phyloP scores from a whole-genome alignment of 192 early-diverging fungal species.

The Coemansia guatemalensis region DNA sequence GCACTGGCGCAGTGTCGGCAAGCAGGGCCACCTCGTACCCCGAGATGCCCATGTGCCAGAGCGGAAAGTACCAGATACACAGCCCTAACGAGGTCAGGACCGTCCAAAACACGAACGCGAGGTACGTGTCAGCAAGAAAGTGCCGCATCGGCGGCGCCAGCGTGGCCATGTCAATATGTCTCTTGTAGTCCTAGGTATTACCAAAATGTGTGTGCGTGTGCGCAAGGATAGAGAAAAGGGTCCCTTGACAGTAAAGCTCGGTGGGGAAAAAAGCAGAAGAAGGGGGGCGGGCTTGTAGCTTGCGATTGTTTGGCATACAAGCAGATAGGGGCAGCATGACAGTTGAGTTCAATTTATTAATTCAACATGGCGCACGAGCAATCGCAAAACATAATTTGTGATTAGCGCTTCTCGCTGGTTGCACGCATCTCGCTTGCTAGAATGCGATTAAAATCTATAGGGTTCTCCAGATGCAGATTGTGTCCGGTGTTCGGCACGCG shows the following conservation, averaged over 20 bases:
- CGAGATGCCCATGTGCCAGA: slow-evolving; percentile 85
- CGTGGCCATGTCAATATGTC: background rate
- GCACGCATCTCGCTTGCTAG: slow-evolving; percentile 58
- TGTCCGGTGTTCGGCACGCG: slow-evolving; percentile 68
- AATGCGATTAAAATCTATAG: slow-evolving; percentile 64
- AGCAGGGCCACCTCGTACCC: slow-evolving; percentile 76
- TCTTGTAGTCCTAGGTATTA: too few species aligned
- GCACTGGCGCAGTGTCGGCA: slow-evolving; percentile 56
- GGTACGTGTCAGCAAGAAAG: slow-evolving; percentile 67
- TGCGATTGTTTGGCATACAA: background rate
- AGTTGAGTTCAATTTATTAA: too few species aligned
- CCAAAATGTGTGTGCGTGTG: too few species aligned
- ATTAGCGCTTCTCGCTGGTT: background rate
- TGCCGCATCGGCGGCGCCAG: slow-evolving; percentile 19
- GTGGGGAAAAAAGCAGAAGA: slow-evolving; percentile 10
- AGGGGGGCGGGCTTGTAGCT: background rate
- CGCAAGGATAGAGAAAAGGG: background rate
- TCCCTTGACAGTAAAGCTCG: background rate
- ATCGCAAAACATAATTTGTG: background rate
- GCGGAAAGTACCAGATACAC: slow-evolving; percentile 78
- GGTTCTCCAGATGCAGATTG: slow-evolving; percentile 87
- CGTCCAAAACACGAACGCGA: slow-evolving; percentile 81
- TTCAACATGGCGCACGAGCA: too few species aligned
- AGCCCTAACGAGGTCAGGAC: slow-evolving; percentile 70
- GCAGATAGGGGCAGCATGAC: background rate